phyloP scores from a whole-genome alignment of 1,284 basidiomycete genomes.

The Trichosporon sp. region DNA sequence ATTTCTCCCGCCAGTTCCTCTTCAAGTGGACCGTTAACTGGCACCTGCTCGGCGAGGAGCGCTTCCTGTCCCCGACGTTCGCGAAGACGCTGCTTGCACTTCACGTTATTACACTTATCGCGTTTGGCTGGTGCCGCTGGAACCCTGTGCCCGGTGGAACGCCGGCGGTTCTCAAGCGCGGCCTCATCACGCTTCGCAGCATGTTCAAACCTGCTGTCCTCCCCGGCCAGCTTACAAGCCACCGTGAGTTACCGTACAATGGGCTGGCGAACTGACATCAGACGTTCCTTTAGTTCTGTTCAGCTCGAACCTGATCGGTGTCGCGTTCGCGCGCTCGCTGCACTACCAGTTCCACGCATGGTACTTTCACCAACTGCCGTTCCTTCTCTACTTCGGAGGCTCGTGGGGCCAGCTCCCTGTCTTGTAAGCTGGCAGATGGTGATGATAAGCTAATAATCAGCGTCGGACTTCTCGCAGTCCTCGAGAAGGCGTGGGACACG shows the following conservation, averaged over 20 bases:
- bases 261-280: slow-evolving; percentile 41
- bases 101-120: slow-evolving; percentile 60
- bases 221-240: slow-evolving; percentile 15
- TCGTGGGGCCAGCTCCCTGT: slow-evolving; percentile 23
- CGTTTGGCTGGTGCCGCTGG: slow-evolving; percentile 72
- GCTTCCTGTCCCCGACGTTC: slow-evolving; percentile 65
- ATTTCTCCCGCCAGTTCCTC: slow-evolving; percentile 81
- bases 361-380: slow-evolving; percentile 92
- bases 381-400: slow-evolving; percentile 56
- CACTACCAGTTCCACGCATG: slow-evolving; percentile 99
- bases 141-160: slow-evolving; percentile 62
- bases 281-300: slow-evolving; percentile 78
- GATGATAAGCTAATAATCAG: slow-evolving; percentile 51
- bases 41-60: slow-evolving; percentile 73
- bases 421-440: slow-evolving; percentile 27
- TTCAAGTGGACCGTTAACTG: slow-evolving; percentile 99
- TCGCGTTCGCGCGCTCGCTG: slow-evolving; percentile 86
- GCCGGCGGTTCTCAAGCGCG: slow-evolving; percentile 56
- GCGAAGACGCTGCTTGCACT: slow-evolving; percentile 62
- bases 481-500: slow-evolving; percentile 84
- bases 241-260: slow-evolving; percentile 25
- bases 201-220: slow-evolving; percentile 18
- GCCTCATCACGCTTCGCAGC: slow-evolving; percentile 47
- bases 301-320: slow-evolving; percentile 87
- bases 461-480: slow-evolving; percentile 57